Evolutionary conservation across 768 basidiomycete species (phyloP).

Genomic region (Pisolithus sp.): DNA sequence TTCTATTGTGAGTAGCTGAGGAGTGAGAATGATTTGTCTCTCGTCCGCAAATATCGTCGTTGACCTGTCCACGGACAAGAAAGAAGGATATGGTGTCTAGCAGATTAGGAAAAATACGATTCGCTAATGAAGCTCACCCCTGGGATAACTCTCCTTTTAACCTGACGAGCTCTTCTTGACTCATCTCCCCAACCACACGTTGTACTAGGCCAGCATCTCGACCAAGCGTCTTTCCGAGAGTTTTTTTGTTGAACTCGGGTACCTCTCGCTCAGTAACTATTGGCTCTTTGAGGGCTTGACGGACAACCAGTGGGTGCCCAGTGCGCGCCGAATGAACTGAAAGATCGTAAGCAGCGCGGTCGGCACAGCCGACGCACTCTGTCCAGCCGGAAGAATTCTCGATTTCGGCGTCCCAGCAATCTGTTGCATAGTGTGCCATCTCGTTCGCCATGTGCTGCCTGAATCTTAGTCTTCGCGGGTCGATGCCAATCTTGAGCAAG

Average conservation of each 20-base stretch:
- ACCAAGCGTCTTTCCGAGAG: conserved; percentile 83
- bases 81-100: background rate
- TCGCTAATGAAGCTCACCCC: conserved; percentile 45
- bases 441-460: conserved; percentile 98
- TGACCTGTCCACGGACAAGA: conserved; percentile 32
- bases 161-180: conserved; percentile 55
- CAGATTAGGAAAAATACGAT: conserved; percentile 7
- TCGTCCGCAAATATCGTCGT: conserved; percentile 57
- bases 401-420: conserved; percentile 99
- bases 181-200: conserved; percentile 58
- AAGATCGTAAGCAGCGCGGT: conserved; percentile 95
- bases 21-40: conserved; percentile 61
- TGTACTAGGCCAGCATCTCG: conserved; percentile 67
- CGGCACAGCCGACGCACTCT: conserved; percentile 98
- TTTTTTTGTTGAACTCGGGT: conserved; percentile 81
- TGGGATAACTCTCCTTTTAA: conserved; percentile 67
- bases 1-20: conserved; percentile 71
- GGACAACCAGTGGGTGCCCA: conserved; percentile 77
- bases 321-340: conserved; percentile 84
- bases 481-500: conserved; percentile 85
- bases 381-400: conserved; percentile 85
- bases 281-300: conserved; percentile 81
- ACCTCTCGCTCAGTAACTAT: conserved; percentile 75
- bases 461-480: conserved; percentile 79
- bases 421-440: conserved; percentile 99